Percentiles rank a stretch among this genome's conserved stretches.
Conservation (phyloP, 169 alveolate species). For the Fabrea salina region DNA sequence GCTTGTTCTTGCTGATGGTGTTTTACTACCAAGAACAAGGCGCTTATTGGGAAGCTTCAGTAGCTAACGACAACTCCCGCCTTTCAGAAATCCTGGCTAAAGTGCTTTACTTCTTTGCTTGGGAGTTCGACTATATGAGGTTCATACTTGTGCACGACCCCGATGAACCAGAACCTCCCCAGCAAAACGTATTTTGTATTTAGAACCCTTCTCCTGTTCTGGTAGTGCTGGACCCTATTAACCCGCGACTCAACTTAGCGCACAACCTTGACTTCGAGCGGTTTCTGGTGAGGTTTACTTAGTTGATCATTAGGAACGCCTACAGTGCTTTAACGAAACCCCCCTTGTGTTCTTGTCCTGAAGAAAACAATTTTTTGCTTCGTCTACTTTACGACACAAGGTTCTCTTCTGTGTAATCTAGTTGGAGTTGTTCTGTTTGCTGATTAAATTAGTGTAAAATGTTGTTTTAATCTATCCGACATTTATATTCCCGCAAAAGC, state of each 20-base stretch:
- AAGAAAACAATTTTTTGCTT: no score
- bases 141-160: background rate
- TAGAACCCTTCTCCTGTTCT: background rate
- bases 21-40: constrained; percentile 1
- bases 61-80: background rate
- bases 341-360: background rate
- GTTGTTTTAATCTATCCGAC: no score
- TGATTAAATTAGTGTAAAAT: no score
- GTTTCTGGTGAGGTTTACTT: background rate
- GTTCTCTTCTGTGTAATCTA: no score
- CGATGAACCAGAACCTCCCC: background rate
- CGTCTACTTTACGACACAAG: no score
- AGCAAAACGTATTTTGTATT: background rate
- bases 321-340: background rate
- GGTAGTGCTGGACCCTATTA: background rate
- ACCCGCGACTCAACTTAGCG: constrained; percentile 4
- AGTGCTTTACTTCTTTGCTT: background rate
- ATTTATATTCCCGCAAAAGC: no score
- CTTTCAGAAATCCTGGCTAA: background rate
- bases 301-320: background rate
- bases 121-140: background rate
- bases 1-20: constrained; percentile 18
- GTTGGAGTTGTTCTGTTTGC: no score
- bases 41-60: background rate
- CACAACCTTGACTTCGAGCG: background rate